Evolutionary conservation across 2,329 filamentous ascomycete species (phyloP).

Genomic region (Colletotrichum chlorophyti): DNA sequence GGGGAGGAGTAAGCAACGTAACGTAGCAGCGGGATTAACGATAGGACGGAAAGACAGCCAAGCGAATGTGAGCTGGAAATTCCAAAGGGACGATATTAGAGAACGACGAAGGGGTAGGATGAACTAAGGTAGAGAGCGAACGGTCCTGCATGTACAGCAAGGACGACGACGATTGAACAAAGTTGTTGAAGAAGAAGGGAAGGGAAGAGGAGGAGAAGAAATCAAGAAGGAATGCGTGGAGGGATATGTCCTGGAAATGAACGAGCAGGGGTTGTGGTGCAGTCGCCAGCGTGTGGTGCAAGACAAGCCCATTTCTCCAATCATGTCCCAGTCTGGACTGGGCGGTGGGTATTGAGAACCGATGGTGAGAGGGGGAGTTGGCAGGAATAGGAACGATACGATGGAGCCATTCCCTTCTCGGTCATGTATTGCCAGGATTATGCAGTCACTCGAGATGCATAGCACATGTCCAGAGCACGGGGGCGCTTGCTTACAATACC

Average conservation of each 20-base stretch:
- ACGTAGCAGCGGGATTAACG: slow-evolving; percentile 43
- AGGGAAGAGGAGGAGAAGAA: slow-evolving; percentile 26
- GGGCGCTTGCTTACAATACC: no score
- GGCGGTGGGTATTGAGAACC: neutral
- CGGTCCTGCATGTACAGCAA: slow-evolving; percentile 36
- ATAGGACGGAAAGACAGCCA: slow-evolving; percentile 54
- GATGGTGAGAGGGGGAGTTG: no score
- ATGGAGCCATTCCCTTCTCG: slow-evolving; percentile 22
- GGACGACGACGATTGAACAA: slow-evolving; percentile 41
- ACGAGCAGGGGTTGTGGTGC: slow-evolving; percentile 8
- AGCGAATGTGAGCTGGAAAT: slow-evolving; percentile 54
- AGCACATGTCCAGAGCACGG: no score
- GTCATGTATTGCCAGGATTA: slow-evolving; percentile 11
- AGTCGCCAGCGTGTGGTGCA: neutral
- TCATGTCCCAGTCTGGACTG: neutral
- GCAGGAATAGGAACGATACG: slow-evolving; percentile 18
- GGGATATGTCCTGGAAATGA: slow-evolving; percentile 30
- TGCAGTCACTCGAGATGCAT: no score
- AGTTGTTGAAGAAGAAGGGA: slow-evolving; percentile 36
- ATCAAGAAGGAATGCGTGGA: slow-evolving; percentile 19
- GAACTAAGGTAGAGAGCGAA: slow-evolving; percentile 32
- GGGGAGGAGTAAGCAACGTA: neutral
- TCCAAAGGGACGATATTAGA: slow-evolving; percentile 33
- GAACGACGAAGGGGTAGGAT: slow-evolving; percentile 34
- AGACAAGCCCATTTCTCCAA: no score